These are phyloP conservation scores for Pestalotiopsis sp. DNA, from an alignment of 2,329 filamentous ascomycete genomes.

Conservation along the genomic window DNA sequence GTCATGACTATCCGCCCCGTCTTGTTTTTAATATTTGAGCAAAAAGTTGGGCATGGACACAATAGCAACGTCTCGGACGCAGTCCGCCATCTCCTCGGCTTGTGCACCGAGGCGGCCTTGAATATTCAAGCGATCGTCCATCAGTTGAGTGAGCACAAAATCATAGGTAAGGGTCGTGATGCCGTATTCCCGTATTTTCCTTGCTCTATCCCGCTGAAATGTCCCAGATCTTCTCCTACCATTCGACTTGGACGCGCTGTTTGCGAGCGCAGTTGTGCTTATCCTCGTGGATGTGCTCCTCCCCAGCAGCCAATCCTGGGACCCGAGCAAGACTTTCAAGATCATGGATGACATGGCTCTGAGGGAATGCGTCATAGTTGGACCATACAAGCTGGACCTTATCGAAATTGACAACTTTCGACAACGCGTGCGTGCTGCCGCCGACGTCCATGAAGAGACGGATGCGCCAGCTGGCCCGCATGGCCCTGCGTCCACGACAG, in stretches of 20 bases:
- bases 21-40: not conserved
- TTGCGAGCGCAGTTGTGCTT: not conserved
- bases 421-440: not conserved
- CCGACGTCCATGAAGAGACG: not conserved
- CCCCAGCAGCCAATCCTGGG: not conserved
- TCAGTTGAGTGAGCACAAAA: not conserved
- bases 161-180: not conserved
- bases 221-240: not conserved
- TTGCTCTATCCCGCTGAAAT: not conserved
- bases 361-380: not conserved
- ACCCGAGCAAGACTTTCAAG: not conserved
- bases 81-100: not conserved
- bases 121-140: not conserved
- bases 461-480: not conserved
- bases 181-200: not conserved
- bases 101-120: not conserved
- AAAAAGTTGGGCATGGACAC: not conserved
- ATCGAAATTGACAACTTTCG: not conserved
- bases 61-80: not conserved
- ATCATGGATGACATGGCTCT: slow-evolving; percentile 2
- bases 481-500: not conserved
- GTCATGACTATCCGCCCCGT: not conserved
- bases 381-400: not conserved
- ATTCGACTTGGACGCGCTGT: not conserved
- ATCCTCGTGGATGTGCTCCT: not conserved